These are phyloP conservation scores for Neopestalotiopsis sp. DNA, from an alignment of 2,329 filamentous ascomycete genomes.

Conservation along the genomic window DNA sequence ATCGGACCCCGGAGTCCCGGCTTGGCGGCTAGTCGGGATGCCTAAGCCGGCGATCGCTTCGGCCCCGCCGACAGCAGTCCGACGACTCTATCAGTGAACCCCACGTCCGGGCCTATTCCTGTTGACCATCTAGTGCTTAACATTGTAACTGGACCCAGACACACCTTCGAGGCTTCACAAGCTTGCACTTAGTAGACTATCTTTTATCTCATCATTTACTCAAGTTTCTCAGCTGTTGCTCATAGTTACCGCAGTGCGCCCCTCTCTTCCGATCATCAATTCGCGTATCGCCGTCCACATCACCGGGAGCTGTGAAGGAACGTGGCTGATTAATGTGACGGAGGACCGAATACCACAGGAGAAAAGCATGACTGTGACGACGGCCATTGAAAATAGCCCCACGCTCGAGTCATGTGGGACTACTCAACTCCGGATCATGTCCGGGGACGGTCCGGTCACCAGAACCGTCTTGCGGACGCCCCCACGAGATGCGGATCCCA, in stretches of 20 bases:
- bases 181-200: too few species aligned
- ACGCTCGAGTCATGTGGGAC: conserved; percentile 17
- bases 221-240: too few species aligned
- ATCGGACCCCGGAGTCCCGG: background rate
- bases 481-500: conserved; percentile 28
- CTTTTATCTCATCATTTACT: too few species aligned
- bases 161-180: background rate
- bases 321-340: background rate
- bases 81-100: background rate
- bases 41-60: background rate
- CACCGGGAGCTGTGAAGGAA: background rate
- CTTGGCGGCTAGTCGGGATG: background rate
- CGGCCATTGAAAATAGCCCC: background rate
- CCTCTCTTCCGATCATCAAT: too few species aligned
- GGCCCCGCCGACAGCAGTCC: background rate
- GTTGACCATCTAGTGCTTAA: too few species aligned
- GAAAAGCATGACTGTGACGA: background rate
- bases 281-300: too few species aligned
- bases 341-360: background rate
- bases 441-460: conserved; percentile 30
- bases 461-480: conserved; percentile 27
- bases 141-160: background rate
- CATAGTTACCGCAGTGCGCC: too few species aligned
- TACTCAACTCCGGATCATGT: conserved; percentile 28
- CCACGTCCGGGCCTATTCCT: background rate